Percentiles rank a stretch among this genome's conserved stretches.
These are phyloP conservation scores for Lachancea sp. DNA, from an alignment of 805 yeast species.

Conservation along the genomic window DNA sequence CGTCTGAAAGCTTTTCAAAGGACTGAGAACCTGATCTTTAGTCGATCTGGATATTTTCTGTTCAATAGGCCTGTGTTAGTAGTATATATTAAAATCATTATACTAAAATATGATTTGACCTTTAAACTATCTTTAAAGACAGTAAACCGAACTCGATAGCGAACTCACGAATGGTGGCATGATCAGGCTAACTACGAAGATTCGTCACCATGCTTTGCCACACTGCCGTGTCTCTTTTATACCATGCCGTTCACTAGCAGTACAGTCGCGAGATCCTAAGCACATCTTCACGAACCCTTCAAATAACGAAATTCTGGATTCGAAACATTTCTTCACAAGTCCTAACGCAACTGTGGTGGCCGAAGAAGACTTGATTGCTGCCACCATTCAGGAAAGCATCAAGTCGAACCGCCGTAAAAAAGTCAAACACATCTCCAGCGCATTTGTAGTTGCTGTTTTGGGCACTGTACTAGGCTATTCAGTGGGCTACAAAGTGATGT, in stretches of 20 bases:
- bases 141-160: background rate
- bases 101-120: too few relatives aligned
- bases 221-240: background rate
- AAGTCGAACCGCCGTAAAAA: constrained; percentile 16
- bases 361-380: constrained; percentile 1
- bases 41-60: background rate
- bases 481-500: constrained; percentile 25
- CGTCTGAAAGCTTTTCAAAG: too few relatives aligned
- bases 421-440: constrained; percentile 13
- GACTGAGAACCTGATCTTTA: background rate
- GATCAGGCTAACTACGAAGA: background rate
- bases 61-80: too few relatives aligned
- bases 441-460: constrained; percentile 13
- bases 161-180: background rate
- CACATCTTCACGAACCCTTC: constrained; percentile 17
- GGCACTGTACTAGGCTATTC: constrained; percentile 24
- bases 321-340: constrained; percentile 25
- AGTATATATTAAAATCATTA: too few relatives aligned
- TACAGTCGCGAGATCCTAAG: constrained; percentile 12
- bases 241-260: background rate
- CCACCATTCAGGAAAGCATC: constrained; percentile 19
- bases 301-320: constrained; percentile 10
- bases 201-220: background rate
- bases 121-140: background rate
- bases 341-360: constrained; percentile 5